Percentiles rank a stretch among this genome's conserved stretches.
phyloP scores from a whole-genome alignment of 78 protist species.

The Dictyostelium firmibasis region DNA sequence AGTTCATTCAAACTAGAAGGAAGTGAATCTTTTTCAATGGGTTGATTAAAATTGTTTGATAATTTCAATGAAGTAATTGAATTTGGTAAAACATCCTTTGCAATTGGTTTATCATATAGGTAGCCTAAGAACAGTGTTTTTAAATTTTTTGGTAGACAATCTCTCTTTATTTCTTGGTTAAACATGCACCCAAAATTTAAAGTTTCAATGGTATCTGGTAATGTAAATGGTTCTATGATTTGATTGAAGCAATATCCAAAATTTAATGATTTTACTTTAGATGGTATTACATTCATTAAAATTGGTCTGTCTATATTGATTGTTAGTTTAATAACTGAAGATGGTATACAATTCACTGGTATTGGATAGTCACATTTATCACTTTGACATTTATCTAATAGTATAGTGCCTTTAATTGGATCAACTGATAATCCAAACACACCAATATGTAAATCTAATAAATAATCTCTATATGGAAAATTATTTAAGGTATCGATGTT shows the following conservation, averaged over 20 bases:
- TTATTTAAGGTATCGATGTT: not conserved
- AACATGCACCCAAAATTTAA: not conserved
- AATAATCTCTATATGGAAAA: not conserved
- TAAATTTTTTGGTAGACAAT: not conserved
- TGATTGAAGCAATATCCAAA: not conserved
- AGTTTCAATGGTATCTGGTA: not conserved
- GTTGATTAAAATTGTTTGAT: conserved; percentile 25
- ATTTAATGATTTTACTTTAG: not conserved
- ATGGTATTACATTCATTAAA: not conserved
- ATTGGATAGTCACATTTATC: not conserved
- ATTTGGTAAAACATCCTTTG: not conserved
- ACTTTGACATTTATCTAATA: not conserved
- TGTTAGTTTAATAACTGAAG: not conserved
- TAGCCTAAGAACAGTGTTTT: not conserved
- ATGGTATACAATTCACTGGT: not conserved
- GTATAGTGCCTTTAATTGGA: not conserved
- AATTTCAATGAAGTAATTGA: not conserved
- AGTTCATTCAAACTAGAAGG: not conserved
- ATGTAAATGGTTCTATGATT: not conserved
- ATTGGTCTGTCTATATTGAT: not conserved
- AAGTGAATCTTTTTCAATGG: not conserved
- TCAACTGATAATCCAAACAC: not conserved
- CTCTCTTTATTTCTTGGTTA: not conserved
- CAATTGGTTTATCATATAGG: not conserved
- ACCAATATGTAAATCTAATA: not conserved